A percentile compares a stretch with the other conserved stretches of the same genome.
phyloP scores from a whole-genome alignment of 495 filamentous ascomycete genomes.

The Aspergillus haitiensis region DNA sequence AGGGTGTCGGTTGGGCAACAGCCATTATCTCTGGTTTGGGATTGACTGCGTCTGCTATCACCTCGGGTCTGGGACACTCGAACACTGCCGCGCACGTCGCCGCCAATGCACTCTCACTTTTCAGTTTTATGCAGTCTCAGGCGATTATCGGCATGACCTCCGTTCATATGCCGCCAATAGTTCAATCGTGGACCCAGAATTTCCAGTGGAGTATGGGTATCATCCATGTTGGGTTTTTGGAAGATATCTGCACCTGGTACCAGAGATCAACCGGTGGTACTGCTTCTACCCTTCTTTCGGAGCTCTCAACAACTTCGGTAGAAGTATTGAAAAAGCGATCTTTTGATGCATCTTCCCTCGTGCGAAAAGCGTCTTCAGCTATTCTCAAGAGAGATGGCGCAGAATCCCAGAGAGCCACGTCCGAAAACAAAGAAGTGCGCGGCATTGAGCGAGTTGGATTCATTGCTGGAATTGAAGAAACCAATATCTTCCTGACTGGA shows the following conservation, averaged over 20 bases:
- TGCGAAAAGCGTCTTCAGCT: constrained; percentile 48
- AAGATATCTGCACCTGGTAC: constrained; percentile 92
- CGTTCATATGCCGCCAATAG: constrained; percentile 85
- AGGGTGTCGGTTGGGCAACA: constrained; percentile 84
- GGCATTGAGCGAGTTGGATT: constrained; percentile 93
- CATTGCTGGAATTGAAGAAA: constrained; percentile 77
- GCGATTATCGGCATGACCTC: constrained; percentile 90
- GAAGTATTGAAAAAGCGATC: constrained; percentile 71
- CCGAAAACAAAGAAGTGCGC: constrained; percentile 66
- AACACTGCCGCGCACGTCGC: constrained; percentile 97
- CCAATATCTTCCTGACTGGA: constrained; percentile 93
- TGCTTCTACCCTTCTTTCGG: constrained; percentile 75
- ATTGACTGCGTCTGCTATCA: constrained; percentile 78
- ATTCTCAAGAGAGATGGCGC: constrained; percentile 53
- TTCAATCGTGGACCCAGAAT: constrained; percentile 93
- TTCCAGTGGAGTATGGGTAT: constrained; percentile 99
- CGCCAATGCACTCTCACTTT: constrained; percentile 87
- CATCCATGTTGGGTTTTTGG: constrained; percentile 83
- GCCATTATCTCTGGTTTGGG: constrained; percentile 84
- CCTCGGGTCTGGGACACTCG: constrained; percentile 82
- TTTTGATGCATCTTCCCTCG: constrained; percentile 43
- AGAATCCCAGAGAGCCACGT: constrained; percentile 44
- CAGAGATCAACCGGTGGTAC: constrained; percentile 90
- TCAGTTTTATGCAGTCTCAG: constrained; percentile 94
- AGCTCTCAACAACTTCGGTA: constrained; percentile 74